Percentiles rank a stretch among this genome's conserved stretches.
Conservation (phyloP, 352 stramenopile species). For the Phytophthora citricola region DNA sequence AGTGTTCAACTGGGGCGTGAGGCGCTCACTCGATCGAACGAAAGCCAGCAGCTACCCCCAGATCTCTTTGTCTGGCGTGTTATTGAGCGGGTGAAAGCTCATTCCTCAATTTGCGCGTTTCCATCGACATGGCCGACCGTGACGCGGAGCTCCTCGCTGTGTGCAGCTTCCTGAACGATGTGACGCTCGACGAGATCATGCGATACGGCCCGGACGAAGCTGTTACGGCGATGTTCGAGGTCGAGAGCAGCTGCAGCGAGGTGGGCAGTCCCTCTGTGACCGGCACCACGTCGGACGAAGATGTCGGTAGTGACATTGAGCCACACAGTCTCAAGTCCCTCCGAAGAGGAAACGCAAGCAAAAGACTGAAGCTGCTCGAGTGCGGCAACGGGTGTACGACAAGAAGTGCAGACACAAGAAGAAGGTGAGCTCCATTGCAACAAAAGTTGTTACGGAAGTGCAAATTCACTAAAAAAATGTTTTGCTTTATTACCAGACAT, state of each 20-base stretch:
- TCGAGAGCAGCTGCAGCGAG: slow-evolving; percentile 8
- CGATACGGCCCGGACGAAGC: slow-evolving; percentile 2
- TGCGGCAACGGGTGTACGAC: slow-evolving; percentile 30
- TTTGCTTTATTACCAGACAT: neutral
- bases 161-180: slow-evolving; percentile 36
- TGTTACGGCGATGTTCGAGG: neutral
- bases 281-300: slow-evolving; percentile 26
- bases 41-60: slow-evolving; percentile 8
- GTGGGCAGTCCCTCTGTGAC: slow-evolving; percentile 9
- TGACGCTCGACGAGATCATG: slow-evolving; percentile 41
- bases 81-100: neutral
- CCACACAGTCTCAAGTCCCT: neutral
- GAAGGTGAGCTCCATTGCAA: slow-evolving; percentile 6
- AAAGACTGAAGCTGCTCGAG: slow-evolving; percentile 19
- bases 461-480: neutral
- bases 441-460: neutral
- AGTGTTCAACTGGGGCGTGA: neutral
- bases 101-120: slow-evolving; percentile 24
- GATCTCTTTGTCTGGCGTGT: neutral
- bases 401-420: slow-evolving; percentile 32
- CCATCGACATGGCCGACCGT: slow-evolving; percentile 19
- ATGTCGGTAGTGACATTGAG: slow-evolving; percentile 19
- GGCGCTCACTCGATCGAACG: slow-evolving; percentile 10
- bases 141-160: slow-evolving; percentile 30
- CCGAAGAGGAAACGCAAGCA: slow-evolving; percentile 12